phyloP scores from a whole-genome alignment of 768 basidiomycete genomes.

The Paxillus ammoniavirescens region DNA sequence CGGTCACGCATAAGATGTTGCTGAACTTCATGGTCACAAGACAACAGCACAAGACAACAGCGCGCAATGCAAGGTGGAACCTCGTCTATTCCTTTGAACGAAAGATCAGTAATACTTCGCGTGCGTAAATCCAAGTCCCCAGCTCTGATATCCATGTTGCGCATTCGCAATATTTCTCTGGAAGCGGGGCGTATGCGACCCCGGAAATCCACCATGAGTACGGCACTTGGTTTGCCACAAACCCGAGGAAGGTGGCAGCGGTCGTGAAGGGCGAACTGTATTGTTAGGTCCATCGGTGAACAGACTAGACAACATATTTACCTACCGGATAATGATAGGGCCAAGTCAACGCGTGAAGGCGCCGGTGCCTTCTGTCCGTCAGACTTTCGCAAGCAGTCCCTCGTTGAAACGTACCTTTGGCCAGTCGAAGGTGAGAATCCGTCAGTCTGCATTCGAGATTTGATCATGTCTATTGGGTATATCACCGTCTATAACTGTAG shows the following conservation, averaged over 20 bases:
- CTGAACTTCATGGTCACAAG: background rate
- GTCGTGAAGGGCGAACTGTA: constrained; percentile 44
- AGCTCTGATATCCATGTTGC: background rate
- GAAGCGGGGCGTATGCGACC: background rate
- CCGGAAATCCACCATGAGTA: constrained; percentile 31
- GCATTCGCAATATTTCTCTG: background rate
- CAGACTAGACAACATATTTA: constrained; percentile 11
- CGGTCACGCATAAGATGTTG: too few relatives aligned
- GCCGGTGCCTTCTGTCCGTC: constrained; percentile 75
- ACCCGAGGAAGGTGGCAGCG: constrained; percentile 94
- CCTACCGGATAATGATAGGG: constrained; percentile 88
- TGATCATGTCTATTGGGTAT: constrained; percentile 96
- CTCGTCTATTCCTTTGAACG: background rate
- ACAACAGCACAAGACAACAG: background rate
- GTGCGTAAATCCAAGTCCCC: background rate
- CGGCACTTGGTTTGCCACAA: constrained; percentile 81
- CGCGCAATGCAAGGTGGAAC: background rate
- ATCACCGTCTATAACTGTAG: constrained; percentile 81
- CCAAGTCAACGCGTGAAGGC: constrained; percentile 91
- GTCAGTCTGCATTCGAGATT: constrained; percentile 95
- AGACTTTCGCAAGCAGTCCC: constrained; percentile 85
- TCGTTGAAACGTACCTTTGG: constrained; percentile 78
- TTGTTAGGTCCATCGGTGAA: too few relatives aligned
- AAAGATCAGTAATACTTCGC: constrained; percentile 3
- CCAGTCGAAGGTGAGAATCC: constrained; percentile 73